Evolutionary conservation across 2,329 filamentous ascomycete species (phyloP), one percentile per base, ranked within the genome.

Genomic region (Xylariomycetidae sp.): DNA sequence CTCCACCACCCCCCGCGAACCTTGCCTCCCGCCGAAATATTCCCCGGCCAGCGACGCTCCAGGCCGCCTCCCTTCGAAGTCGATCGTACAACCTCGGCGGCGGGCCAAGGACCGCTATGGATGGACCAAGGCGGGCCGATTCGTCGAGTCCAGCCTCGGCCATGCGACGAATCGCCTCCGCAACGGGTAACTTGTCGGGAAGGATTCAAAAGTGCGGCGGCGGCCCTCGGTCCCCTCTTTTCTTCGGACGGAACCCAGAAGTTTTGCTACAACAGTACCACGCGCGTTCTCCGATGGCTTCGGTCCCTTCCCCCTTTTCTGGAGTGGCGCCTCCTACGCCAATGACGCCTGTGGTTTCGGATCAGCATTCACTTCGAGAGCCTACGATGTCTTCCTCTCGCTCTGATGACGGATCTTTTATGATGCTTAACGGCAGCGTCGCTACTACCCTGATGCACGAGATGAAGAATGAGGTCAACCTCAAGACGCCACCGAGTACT

Each of bases 141-240:
- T 56, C 62, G 13, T 57, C 63, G 3, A 64, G 64, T 38, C 66
- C 70, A 3, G 48, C 42, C 9, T 40, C 46, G n/a, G 44, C 49
- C 11, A 72, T 77, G 57, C 66, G 72, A 16, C 67, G 74, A 26
- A 73, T 76, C 27, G 66, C 68, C 11, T 77, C 74, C 3, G 63
- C 69, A 7, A 67, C 63, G 4, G 68, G 72, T 5, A 54, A 45
- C 30, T 51, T 64, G 28, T 42, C 57, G 22, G 60, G 58, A 10
- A 57, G 67, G 14, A 62, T 70, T 11, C 62, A 67, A 30, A 70
- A 70, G 42, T 47, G 56, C 3, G 50, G 47, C 34, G 42, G 51
- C 1, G 62, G 59, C 4, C 64, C 65, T 0, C 61, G 65, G 12
- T 70, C 67, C 1, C 66, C 67, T 10, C 56, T 66, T 39, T 56